These are phyloP conservation scores for Fragilaria crotonensis DNA, from an alignment of 108 stramenopile genomes.

Conservation along the genomic window DNA sequence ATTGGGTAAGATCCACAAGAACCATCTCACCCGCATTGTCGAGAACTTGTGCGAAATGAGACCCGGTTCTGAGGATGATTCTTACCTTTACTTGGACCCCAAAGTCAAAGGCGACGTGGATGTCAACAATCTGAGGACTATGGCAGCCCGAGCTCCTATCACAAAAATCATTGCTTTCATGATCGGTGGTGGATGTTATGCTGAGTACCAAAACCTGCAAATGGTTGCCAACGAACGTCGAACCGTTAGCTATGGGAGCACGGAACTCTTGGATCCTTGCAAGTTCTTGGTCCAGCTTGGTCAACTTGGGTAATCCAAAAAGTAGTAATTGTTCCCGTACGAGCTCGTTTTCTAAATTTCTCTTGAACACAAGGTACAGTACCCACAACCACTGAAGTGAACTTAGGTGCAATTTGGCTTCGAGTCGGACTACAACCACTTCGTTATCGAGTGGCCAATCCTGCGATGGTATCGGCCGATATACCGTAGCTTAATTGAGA, in stretches of 20 bases:
- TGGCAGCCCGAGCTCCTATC: slow-evolving; percentile 59
- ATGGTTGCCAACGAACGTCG: slow-evolving; percentile 75
- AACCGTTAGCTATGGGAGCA: slow-evolving; percentile 87
- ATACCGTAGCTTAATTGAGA: too few species aligned
- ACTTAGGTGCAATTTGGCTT: too few species aligned
- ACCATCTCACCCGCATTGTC: slow-evolving; percentile 85
- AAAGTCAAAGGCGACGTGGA: slow-evolving; percentile 86
- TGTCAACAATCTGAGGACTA: slow-evolving; percentile 48
- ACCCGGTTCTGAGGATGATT: slow-evolving; percentile 90
- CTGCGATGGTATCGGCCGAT: too few species aligned
- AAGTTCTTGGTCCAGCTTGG: slow-evolving; percentile 75
- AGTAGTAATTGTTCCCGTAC: too few species aligned
- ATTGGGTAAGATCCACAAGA: slow-evolving; percentile 81
- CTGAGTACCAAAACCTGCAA: slow-evolving; percentile 97
- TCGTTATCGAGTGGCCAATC: too few species aligned
- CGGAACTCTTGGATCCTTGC: slow-evolving; percentile 83
- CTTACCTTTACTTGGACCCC: slow-evolving; percentile 91
- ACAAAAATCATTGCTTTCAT: slow-evolving; percentile 91
- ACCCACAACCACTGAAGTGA: too few species aligned
- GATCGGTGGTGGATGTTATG: slow-evolving; percentile 94
- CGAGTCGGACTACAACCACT: too few species aligned
- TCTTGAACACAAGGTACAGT: too few species aligned
- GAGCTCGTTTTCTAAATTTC: too few species aligned
- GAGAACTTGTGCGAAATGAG: slow-evolving; percentile 89
- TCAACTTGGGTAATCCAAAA: slow-evolving; percentile 56